Evolutionary conservation across 2,329 filamentous ascomycete genomes (phyloP).

Genomic region (Thielaviopsis populi): DNA sequence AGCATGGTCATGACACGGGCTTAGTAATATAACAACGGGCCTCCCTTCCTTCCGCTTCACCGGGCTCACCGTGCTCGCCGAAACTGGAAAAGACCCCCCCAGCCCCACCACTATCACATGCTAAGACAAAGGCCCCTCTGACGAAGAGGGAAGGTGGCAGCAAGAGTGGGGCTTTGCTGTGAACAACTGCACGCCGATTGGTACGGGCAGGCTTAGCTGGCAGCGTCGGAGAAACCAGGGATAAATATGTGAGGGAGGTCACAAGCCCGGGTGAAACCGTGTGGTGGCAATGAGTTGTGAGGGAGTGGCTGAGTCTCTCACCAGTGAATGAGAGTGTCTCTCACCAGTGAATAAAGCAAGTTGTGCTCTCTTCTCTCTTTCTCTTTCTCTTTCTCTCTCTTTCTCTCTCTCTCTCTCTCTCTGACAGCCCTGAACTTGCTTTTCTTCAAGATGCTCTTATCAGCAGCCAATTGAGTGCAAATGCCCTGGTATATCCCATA

Average conservation of each 20-base stretch:
- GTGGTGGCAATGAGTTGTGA: neutral
- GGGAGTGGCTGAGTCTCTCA: neutral
- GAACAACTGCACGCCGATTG: neutral
- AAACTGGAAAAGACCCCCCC: neutral
- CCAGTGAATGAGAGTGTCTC: neutral
- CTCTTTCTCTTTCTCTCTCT: neutral
- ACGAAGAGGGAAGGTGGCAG: slow-evolving; percentile 4
- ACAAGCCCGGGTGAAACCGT: neutral
- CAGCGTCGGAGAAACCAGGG: neutral
- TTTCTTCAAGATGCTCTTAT: neutral
- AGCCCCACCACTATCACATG: slow-evolving; percentile 10
- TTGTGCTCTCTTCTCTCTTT: neutral
- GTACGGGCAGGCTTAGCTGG: neutral
- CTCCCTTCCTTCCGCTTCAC: neutral
- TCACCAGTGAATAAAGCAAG: neutral
- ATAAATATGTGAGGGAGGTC: neutral
- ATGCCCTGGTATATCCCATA: slow-evolving; percentile 4
- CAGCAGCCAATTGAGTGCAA: neutral
- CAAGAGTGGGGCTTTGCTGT: neutral
- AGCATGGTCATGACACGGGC: too few species aligned
- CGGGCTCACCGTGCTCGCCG: neutral
- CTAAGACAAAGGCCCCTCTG: neutral
- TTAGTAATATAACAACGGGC: neutral
- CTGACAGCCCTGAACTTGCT: neutral
- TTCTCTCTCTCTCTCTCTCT: neutral